Base-by-base conservation (phyloP, 75 land plant genomes). In the Selaginella moellendorffii region DNA sequence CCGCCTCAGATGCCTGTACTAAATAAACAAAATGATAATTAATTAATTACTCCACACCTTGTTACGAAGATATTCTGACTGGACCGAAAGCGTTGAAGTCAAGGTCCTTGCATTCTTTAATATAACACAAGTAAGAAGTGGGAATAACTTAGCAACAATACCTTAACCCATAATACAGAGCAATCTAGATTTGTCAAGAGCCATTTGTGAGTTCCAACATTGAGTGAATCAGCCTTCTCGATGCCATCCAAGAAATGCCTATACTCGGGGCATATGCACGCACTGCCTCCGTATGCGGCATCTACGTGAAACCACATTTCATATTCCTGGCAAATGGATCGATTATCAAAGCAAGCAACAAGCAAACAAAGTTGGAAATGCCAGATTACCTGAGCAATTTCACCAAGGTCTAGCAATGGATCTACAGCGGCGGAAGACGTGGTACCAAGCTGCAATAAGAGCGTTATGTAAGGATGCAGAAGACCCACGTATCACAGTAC, bases 221-320 rank as follows among this genome's bases (percentile, higher is more conserved):
- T 74, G 29, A 83, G 83, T 53, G 96, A 90, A 64, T 90, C 87
- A 53, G 91, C 91, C 51, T 77, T 73, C 64, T 90, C 96, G 30
- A 90, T 83, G 31, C 96, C 96, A 69, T 83, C 76, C 65, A 90
- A 63, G 64, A 83, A n/a, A n/a, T n/a, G n/a, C n/a, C n/a, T n/a
- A n/a, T n/a, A n/a, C n/a, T n/a, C n/a, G n/a, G n/a, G n/a, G 68
- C 96, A 90, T 61, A 90, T 80, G 71, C 90, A 86, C 18, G 96
- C 90, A 72, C 80, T 83, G 54, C 96, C 96, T 31, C 87, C 96
- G 80, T 86, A 86, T 61, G 91, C 90, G 69, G 85, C 84, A 73
- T 90, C 96, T 22, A 90, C 71, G 66, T 90, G 96, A 52, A 79
- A 80, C 96, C 96, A 88, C 72, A 88, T 73, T 60, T 75, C 77